Percentiles rank a stretch among this genome's conserved stretches.
phyloP scores from a whole-genome alignment of 352 stramenopile species.

The Pythium dissimile region DNA sequence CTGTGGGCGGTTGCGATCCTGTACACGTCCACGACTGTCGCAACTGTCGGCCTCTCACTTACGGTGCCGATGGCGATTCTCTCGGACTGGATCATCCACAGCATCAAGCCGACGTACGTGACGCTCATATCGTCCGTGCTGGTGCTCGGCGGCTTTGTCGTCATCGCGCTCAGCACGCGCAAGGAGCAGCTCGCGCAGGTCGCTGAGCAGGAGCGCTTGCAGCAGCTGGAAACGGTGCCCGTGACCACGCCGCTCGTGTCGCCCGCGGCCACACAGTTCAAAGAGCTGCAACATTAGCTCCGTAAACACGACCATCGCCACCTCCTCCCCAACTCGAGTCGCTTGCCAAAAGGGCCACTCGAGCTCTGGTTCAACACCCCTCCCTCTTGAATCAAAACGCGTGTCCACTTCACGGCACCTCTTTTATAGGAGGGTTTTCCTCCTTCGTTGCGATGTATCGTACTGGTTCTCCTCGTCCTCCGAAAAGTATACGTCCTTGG shows the following conservation, averaged over 20 bases:
- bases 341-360: not conserved
- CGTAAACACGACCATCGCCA: not conserved
- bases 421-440: too few relatives aligned
- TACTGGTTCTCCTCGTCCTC: too few relatives aligned
- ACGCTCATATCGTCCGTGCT: constrained; percentile 57
- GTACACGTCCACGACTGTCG: constrained; percentile 94
- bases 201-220: not conserved
- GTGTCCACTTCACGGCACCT: too few relatives aligned
- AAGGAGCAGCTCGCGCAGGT: constrained; percentile 7
- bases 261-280: constrained; percentile 9
- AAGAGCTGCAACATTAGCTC: constrained; percentile 6
- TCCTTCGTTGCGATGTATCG: too few relatives aligned
- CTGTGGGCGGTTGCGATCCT: constrained; percentile 94
- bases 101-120: constrained; percentile 43
- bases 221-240: not conserved
- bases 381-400: too few relatives aligned
- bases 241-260: constrained; percentile 5
- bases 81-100: constrained; percentile 79
- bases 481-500: constrained; percentile 9
- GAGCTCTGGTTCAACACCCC: too few relatives aligned
- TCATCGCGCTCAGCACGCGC: constrained; percentile 50
- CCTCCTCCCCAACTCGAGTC: not conserved
- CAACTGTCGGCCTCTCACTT: constrained; percentile 93
- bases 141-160: constrained; percentile 69
- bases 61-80: constrained; percentile 95